Base-by-base conservation (phyloP, 148 eudicot genomes). In the Persicaria tinctoria region DNA sequence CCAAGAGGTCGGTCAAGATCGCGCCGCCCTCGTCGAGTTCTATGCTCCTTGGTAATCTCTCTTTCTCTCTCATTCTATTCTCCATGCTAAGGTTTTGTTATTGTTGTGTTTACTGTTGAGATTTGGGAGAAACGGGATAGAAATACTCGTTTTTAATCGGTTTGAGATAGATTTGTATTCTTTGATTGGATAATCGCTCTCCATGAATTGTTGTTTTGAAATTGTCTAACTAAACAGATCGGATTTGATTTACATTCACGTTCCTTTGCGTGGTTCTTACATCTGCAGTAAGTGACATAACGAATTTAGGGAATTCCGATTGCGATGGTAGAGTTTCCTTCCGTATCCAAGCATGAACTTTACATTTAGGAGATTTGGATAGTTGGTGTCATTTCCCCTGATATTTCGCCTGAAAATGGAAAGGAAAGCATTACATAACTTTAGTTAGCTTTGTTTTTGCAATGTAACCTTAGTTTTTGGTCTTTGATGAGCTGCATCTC, bases 1-100 rank as follows among this genome's bases (percentile, higher is more conserved):
- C 72, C 86, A 94, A 64, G 93, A 91, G 73, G 90, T 94, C 83
- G 98, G 98, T 66, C 87, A 86, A 80, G 97, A 94, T 90, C 92
- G 91, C 14, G 98, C 73, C 76, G 96, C 97, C 79, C 97, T 94
- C 78, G 89, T 94, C 62, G 97, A 94, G 72, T 94, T 94, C 83
- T 94, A 94, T 76, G 97, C 98, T 85, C 98, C 98, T 74, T 94
- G 98, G 98, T 93, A 82, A 48, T 12, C 6, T 41, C 17, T 66
- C 70, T 66, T 7, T 55, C 70, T 14, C 7, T 55, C 41, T 32
- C 66, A 20, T 60, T 60, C 44, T 23, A 18, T 20, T 60, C 13
- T 60, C 66, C 66, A 32, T 32, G 3, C 41, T 32, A 32, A 32
- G 41, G 2, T 32, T 20, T 4, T n/a, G 23, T 60, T 60, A 1